These are phyloP conservation scores for Beauveria sp. DNA, from an alignment of 2,329 filamentous ascomycete species.

Conservation along the genomic window DNA sequence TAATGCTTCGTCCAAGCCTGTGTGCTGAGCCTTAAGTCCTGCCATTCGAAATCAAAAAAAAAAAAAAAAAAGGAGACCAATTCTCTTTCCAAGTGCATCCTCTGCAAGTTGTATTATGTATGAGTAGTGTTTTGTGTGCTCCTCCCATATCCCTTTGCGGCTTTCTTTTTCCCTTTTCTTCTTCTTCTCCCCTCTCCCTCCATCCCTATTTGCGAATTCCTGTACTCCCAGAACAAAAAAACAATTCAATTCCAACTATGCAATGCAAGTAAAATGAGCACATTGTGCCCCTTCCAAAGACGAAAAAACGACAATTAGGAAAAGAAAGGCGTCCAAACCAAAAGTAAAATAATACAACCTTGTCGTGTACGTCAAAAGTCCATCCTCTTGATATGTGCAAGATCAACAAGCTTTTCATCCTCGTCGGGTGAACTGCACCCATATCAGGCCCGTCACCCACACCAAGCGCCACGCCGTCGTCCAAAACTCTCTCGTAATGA, in stretches of 20 bases:
- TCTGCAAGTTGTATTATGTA: neutral
- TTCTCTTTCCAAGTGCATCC: neutral
- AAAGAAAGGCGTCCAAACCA: neutral
- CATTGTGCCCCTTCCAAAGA: neutral
- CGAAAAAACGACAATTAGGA: neutral
- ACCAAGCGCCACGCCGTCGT: constrained; percentile 54
- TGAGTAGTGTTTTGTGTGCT: neutral
- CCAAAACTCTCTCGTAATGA: constrained; percentile 54
- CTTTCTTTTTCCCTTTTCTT: neutral
- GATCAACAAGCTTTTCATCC: constrained; percentile 35
- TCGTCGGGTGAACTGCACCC: constrained; percentile 58
- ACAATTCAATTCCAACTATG: neutral
- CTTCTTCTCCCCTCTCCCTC: neutral
- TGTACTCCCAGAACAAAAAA: neutral
- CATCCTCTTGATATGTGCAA: neutral
- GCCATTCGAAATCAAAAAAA: too few relatives aligned
- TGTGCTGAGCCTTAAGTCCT: neutral
- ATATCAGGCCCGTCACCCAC: constrained; percentile 56
- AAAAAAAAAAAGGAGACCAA: neutral
- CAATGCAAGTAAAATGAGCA: neutral
- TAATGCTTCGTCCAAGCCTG: neutral
- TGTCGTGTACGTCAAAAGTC: neutral
- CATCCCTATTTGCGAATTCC: neutral
- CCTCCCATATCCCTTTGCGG: neutral
- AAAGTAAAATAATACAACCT: neutral